Evolutionary conservation across 129 eudicot genomes (phyloP).

Genomic region (Chrysanthemum lavandulifolium): DNA sequence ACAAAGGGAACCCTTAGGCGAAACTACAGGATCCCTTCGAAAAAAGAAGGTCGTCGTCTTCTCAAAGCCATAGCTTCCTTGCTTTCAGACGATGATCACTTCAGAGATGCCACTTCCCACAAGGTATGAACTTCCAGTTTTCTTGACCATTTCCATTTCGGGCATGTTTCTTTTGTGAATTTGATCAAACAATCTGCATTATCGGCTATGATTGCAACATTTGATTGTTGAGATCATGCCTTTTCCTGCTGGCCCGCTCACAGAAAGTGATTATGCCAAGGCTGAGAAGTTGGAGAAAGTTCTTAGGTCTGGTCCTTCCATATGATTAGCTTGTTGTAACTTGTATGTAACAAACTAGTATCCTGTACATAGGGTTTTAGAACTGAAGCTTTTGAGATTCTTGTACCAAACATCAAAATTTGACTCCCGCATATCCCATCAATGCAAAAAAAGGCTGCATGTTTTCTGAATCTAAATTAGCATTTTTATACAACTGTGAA

Average conservation of each 20-base stretch:
- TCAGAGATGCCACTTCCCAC: constrained; percentile 93
- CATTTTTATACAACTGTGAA: too few relatives aligned
- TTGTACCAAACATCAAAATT: constrained; percentile 16
- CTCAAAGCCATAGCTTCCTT: constrained; percentile 85
- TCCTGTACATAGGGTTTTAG: constrained; percentile 25
- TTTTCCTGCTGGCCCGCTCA: constrained; percentile 80
- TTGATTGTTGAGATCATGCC: constrained; percentile 77
- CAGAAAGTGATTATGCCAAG: constrained; percentile 78
- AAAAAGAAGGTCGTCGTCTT: constrained; percentile 79
- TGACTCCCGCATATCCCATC: background rate
- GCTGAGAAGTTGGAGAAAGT: constrained; percentile 89
- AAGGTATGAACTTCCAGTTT: constrained; percentile 43
- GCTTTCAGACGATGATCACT: constrained; percentile 92
- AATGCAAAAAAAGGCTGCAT: too few relatives aligned
- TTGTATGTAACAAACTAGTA: constrained; percentile 18
- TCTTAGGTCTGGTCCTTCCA: constrained; percentile 79
- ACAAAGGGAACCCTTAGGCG: constrained; percentile 94
- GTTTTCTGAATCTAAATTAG: too few relatives aligned
- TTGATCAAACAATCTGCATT: background rate
- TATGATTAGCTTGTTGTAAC: constrained; percentile 34
- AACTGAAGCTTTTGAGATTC: too few relatives aligned
- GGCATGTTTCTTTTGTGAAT: background rate
- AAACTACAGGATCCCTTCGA: constrained; percentile 31
- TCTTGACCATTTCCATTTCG: background rate
- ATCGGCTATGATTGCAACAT: constrained; percentile 36